Conservation (phyloP, 225 moss, liverwort and hornwort species). For the Thuidium tamariscinum region DNA sequence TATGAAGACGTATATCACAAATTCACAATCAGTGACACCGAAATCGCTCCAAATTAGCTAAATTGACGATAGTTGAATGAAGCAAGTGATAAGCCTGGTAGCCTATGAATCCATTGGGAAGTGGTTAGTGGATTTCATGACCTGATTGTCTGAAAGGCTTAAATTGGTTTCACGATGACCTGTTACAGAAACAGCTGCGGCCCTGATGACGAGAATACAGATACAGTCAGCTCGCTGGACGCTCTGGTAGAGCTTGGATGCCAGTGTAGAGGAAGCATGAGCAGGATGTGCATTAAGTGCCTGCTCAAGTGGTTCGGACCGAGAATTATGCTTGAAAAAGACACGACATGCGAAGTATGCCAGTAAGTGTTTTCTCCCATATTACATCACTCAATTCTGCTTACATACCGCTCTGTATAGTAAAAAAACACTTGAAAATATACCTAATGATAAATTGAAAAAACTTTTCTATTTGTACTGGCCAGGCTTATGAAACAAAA, state of each 20-base stretch:
- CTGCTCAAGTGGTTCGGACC: not conserved
- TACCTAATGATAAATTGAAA: not conserved
- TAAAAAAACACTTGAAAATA: not conserved
- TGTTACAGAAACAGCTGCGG: not conserved
- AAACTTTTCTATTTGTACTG: not conserved
- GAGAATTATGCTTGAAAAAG: not conserved
- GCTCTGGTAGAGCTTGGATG: not conserved
- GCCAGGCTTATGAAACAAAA: too few species aligned
- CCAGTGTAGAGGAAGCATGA: not conserved
- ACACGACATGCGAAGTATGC: not conserved
- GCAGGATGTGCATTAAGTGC: not conserved
- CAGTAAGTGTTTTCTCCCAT: not conserved
- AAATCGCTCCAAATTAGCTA: not conserved
- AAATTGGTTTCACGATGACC: not conserved
- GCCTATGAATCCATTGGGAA: not conserved
- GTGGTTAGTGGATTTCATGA: not conserved
- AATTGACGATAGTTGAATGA: not conserved
- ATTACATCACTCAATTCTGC: not conserved
- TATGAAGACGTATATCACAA: not conserved
- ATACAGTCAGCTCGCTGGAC: not conserved
- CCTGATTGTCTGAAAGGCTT: not conserved
- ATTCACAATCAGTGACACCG: not conserved
- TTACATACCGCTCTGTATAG: not conserved
- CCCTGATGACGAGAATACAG: not conserved
- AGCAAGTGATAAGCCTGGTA: not conserved